phyloP scores from a whole-genome alignment of 208 protist species.

The Trypanosoma rangeli region DNA sequence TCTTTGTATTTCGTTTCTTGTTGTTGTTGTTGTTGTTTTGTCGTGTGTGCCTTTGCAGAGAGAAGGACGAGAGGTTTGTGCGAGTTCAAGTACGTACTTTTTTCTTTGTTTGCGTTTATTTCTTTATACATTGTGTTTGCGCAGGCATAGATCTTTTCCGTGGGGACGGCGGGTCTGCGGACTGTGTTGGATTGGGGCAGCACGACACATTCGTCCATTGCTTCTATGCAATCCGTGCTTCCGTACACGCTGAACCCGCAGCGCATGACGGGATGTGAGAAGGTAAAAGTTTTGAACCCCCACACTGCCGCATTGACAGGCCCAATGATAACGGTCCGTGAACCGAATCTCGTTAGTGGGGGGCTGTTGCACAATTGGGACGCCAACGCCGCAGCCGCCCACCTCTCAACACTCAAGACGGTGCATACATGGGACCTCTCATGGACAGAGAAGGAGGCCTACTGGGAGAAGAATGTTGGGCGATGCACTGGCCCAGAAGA shows the following conservation, averaged over 20 bases:
- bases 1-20: constrained; percentile 14
- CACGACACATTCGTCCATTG: background rate
- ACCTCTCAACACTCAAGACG: constrained; percentile 46
- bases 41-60: too few relatives aligned
- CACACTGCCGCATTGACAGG: constrained; percentile 60
- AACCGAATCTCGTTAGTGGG: constrained; percentile 64
- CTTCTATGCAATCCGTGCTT: constrained; percentile 73
- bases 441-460: constrained; percentile 76
- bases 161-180: background rate
- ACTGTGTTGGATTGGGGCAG: background rate
- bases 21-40: constrained; percentile 23
- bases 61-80: background rate
- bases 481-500: constrained; percentile 80
- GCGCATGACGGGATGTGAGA: constrained; percentile 75
- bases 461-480: constrained; percentile 78
- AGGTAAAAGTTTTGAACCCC: constrained; percentile 77
- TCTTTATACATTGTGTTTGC: background rate
- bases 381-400: constrained; percentile 59
- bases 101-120: constrained; percentile 19
- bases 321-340: constrained; percentile 55
- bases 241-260: constrained; percentile 85
- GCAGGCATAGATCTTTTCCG: background rate
- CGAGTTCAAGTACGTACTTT: background rate
- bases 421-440: constrained; percentile 79
- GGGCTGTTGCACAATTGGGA: constrained; percentile 87